Base-by-base conservation (phyloP, 2,329 filamentous ascomycete species). In the Diplodia corticola region DNA sequence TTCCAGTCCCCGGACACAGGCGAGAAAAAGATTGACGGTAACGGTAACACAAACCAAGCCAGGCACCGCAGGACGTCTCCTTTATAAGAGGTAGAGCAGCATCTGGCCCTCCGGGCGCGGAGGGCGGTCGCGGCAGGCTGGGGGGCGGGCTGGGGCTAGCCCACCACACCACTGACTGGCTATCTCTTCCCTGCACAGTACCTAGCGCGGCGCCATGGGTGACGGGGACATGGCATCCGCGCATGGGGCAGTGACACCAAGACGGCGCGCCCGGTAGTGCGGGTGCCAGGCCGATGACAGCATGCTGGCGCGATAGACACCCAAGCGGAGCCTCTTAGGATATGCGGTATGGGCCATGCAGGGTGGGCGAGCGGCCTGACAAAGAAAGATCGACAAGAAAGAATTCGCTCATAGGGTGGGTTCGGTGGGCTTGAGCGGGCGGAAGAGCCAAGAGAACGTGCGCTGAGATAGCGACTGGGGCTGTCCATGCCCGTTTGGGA, bases 401-500 rank as follows among this genome's bases (percentile, higher is more conserved):
- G 37, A 49, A 61, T 61, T 61, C 57, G 57, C 57, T 61, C 57
- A 61, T 61, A 61, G 57, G 50, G 57, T 61, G 57, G 57, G 28
- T 49, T 33, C 55, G 5, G 28, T 49, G 57, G 57, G 26, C 44
- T 44, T 35, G 57, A 49, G 57, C 40, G 40, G 26, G 57, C 37
- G 57, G 57, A 61, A 44, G 57, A 49, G 22, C 28, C 40, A 26
- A 61, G 28, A 61, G 51, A 61, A 26, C 57, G 57, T 61, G 57
- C 37, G 57, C 57, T 61, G 44, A 48, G 57, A 61, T 61, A 61
- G 40, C 24, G 55, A 60, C 55, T 48, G 54, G 54, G 54, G 54
- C 54, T n/a, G 13, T 9, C 20, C n/a, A 33, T 35, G n/a, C 57
- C 57, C 57, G n/a, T 61, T 61, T 49, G 44, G 57, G 44, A 49